phyloP scores from a whole-genome alignment of 768 basidiomycete species.

The Leccinum arenicola region DNA sequence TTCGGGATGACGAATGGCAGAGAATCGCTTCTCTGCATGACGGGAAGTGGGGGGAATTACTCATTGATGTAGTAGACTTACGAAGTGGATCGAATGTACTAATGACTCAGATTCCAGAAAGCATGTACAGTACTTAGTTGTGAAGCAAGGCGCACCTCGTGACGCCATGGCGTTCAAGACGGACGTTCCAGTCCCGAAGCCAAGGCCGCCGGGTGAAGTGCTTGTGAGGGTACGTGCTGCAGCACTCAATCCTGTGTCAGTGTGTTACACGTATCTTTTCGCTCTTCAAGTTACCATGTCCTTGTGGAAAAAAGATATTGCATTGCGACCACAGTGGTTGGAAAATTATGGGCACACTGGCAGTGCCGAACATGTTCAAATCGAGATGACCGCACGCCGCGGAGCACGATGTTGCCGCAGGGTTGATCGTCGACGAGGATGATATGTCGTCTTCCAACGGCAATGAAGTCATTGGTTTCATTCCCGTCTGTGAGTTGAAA shows the following conservation, averaged over 20 bases:
- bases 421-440: too few relatives aligned
- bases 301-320: neutral
- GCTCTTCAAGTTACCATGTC: neutral
- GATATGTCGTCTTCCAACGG: too few relatives aligned
- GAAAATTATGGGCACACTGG: conserved; percentile 53
- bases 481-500: too few relatives aligned
- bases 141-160: conserved; percentile 27
- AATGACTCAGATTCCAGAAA: conserved; percentile 8
- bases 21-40: conserved; percentile 23
- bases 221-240: conserved; percentile 18
- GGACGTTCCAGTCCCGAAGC: conserved; percentile 33
- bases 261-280: conserved; percentile 14
- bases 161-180: conserved; percentile 28
- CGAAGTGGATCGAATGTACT: neutral
- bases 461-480: too few relatives aligned
- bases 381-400: conserved; percentile 46
- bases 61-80: conserved; percentile 16
- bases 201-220: conserved; percentile 26
- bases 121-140: conserved; percentile 24
- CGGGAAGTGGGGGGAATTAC: conserved; percentile 25
- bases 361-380: conserved; percentile 42
- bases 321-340: conserved; percentile 44
- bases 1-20: conserved; percentile 25
- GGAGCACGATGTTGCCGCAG: conserved; percentile 31
- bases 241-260: conserved; percentile 66